Evolutionary conservation across 2,329 filamentous ascomycete species (phyloP), one percentile per base, ranked within the genome.

Genomic region (Endothia cerciana): DNA sequence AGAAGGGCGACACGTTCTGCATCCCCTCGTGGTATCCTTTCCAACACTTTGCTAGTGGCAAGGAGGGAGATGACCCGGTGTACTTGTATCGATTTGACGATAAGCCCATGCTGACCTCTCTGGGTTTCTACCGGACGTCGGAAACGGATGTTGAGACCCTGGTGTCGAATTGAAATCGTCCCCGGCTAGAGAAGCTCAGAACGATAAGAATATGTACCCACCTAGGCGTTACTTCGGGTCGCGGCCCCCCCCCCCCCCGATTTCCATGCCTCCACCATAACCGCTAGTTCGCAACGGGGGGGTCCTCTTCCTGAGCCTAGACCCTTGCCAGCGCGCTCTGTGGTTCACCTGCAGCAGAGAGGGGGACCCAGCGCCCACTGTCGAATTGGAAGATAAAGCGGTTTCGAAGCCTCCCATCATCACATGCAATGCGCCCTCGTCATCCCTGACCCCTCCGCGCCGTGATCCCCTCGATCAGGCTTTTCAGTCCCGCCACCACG

Each of bases 51-150:
- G 80, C 82, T 1, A 73, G 73, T 15, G 63, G 47, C n/a, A 38
- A 25, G 33, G 70, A 64, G 1, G 60, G 65, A 1, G 67, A 65
- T 2, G 70, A 74, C 41, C 74, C 73, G 0, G 80, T 81, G 0
- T 86, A 87, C 70, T 68, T 87, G 36, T 86, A 85, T 67, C 76
- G 81, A 0, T 85, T 86, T 67, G 79, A 85, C 68, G 85, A 87
- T 68, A 82, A 80, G 74, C 83, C 83, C 0, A 85, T 87, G 83
- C 73, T 86, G 2, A 78, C 75, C 13, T 74, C 80, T 0, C 71
- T 87, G 40, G 84, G 84, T 0, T 85, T 85, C 63, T 86, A 84
- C 69, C 73, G 82, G 2, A 71, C 70, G 8, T 74, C 76, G 4
- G 79, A 74, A 1, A 73, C 73, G 65, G 78, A 83, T 70, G 69